Percentiles rank a stretch among this genome's conserved stretches.
phyloP scores from a whole-genome alignment of 2,329 filamentous ascomycete species.

The Metarhizium robertsii region DNA sequence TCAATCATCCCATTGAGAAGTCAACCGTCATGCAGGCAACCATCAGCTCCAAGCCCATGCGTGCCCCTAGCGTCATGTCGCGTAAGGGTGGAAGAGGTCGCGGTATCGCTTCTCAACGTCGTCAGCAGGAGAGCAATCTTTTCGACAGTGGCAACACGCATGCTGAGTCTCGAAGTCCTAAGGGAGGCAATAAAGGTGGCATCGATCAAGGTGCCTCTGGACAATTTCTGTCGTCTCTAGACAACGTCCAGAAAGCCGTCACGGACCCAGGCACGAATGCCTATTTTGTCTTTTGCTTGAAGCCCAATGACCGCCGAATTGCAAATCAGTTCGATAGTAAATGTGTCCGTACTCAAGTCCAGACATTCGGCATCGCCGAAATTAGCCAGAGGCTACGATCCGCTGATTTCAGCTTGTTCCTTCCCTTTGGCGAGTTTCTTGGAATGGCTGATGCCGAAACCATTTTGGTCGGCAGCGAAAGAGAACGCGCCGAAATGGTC shows the following conservation, averaged over 20 bases:
- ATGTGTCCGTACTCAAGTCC: constrained; percentile 88
- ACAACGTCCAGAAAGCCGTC: constrained; percentile 84
- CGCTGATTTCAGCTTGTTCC: constrained; percentile 90
- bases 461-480: constrained; percentile 82
- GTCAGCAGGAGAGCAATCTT: constrained; percentile 27
- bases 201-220: constrained; percentile 79
- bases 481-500: constrained; percentile 84
- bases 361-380: constrained; percentile 92
- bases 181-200: constrained; percentile 15
- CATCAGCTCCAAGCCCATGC: constrained; percentile 88
- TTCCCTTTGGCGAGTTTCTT: constrained; percentile 93
- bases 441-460: constrained; percentile 78
- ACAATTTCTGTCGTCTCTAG: constrained; percentile 81
- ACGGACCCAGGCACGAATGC: constrained; percentile 76
- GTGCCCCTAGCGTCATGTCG: constrained; percentile 86
- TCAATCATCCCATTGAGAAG: constrained; percentile 86
- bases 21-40: constrained; percentile 91
- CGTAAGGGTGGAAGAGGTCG: constrained; percentile 51
- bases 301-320: constrained; percentile 93
- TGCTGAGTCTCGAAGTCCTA: constrained; percentile 32
- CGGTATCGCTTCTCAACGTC: constrained; percentile 25
- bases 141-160: constrained; percentile 18
- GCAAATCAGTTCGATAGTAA: constrained; percentile 99
- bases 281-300: constrained; percentile 95
- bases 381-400: constrained; percentile 89